A percentile compares a stretch with the other conserved stretches of the same genome.
Evolutionary conservation across 495 filamentous ascomycete genomes (phyloP).

Genomic region (Penicillium daleae): DNA sequence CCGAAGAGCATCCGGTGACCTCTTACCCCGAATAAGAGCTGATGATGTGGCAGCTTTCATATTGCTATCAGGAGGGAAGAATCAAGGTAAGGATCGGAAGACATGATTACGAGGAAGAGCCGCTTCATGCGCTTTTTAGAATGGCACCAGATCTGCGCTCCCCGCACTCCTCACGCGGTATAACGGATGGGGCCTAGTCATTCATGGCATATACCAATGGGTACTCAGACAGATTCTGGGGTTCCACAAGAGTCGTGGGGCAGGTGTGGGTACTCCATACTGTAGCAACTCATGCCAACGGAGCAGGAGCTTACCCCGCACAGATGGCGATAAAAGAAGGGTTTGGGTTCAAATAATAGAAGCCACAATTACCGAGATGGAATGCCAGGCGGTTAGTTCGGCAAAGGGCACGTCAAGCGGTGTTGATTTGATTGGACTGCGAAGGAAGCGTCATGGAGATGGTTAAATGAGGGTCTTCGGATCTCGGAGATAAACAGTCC

Average conservation of each 20-base stretch:
- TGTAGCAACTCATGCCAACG: neutral
- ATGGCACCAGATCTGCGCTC: neutral
- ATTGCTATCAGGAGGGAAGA: neutral
- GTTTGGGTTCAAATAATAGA: neutral
- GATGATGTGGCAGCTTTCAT: conserved; percentile 3
- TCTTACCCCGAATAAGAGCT: neutral
- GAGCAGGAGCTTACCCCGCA: neutral
- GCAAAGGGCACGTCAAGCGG: neutral
- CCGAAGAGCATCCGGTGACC: neutral
- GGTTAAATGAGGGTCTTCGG: neutral
- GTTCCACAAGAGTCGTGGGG: neutral
- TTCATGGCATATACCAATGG: neutral
- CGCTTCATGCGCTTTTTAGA: neutral
- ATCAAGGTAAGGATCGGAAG: neutral
- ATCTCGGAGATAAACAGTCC: neutral
- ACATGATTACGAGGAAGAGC: neutral
- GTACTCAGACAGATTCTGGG: neutral
- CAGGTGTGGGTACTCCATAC: neutral
- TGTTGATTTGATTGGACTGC: neutral
- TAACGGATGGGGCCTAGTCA: neutral
- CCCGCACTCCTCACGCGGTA: neutral
- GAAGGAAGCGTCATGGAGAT: neutral
- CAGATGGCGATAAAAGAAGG: neutral
- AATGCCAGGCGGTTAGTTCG: neutral
- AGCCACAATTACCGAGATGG: neutral